These are phyloP conservation scores for Nakaseomyces uthaithaninus DNA, from an alignment of 1,139 yeast genomes.

Conservation along the genomic window DNA sequence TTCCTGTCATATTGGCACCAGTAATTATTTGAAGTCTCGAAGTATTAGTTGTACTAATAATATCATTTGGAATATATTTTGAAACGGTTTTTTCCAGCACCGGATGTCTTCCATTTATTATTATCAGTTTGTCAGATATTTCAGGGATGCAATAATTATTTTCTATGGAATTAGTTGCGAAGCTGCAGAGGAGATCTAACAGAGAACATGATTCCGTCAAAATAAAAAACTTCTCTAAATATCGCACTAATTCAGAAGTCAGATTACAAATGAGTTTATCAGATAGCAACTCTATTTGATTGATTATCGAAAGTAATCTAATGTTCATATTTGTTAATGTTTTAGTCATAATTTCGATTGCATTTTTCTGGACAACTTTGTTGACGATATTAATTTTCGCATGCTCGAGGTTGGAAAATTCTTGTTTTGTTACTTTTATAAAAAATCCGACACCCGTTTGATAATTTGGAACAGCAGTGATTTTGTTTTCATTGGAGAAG, in stretches of 20 bases:
- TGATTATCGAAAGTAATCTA: slow-evolving; percentile 35
- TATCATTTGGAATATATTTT: slow-evolving; percentile 36
- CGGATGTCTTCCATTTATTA: slow-evolving; percentile 38
- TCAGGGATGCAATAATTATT: slow-evolving; percentile 34
- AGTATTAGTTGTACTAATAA: slow-evolving; percentile 31
- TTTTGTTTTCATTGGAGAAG: slow-evolving; percentile 22
- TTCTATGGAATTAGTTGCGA: slow-evolving; percentile 30
- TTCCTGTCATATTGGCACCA: slow-evolving; percentile 45
- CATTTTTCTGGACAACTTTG: slow-evolving; percentile 28
- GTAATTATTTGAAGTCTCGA: slow-evolving; percentile 40
- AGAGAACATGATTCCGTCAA: slow-evolving; percentile 40
- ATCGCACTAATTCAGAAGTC: slow-evolving; percentile 25
- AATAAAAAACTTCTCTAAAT: slow-evolving; percentile 36
- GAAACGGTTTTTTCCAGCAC: slow-evolving; percentile 31
- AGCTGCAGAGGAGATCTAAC: slow-evolving; percentile 37
- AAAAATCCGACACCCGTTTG: slow-evolving; percentile 36
- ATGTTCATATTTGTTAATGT: slow-evolving; percentile 38
- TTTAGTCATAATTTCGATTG: slow-evolving; percentile 38
- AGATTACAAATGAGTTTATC: slow-evolving; percentile 35
- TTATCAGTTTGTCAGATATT: slow-evolving; percentile 29
- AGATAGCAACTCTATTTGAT: slow-evolving; percentile 38
- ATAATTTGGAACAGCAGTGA: slow-evolving; percentile 32
- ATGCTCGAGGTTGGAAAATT: slow-evolving; percentile 11
- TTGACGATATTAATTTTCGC: slow-evolving; percentile 36
- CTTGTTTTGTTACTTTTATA: not conserved